A percentile compares a stretch with the other conserved stretches of the same genome.
Evolutionary conservation across 805 yeast species (phyloP).

Genomic region (Blastobotrys mokoenaii): DNA sequence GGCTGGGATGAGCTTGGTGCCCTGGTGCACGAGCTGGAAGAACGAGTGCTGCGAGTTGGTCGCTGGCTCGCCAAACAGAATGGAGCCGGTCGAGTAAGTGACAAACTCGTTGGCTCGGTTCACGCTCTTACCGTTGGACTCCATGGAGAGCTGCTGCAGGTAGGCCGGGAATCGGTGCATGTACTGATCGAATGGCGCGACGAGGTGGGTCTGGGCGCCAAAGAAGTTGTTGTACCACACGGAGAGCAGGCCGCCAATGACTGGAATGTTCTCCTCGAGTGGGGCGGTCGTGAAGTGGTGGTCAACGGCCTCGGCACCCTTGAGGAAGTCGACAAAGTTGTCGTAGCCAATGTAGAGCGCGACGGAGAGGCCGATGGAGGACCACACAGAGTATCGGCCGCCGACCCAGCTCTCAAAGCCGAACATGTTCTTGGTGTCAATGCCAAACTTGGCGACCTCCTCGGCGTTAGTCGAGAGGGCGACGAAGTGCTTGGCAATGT

Average conservation of each 20-base stretch:
- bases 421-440: conserved; percentile 96
- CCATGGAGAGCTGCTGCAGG: conserved; percentile 97
- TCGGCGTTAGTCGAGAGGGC: conserved; percentile 90
- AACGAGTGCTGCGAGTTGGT: conserved; percentile 98
- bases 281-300: conserved; percentile 80
- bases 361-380: conserved; percentile 94
- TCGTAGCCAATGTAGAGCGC: conserved; percentile 94
- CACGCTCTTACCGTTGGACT: conserved; percentile 97
- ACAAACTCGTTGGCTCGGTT: conserved; percentile 87
- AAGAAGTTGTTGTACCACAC: conserved; percentile 99
- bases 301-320: conserved; percentile 98
- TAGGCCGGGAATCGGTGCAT: conserved; percentile 99
- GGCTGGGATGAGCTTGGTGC: conserved; percentile 93
- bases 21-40: conserved; percentile 99
- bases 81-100: conserved; percentile 91
- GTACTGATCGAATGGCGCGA: conserved; percentile 98
- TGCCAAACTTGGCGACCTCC: conserved; percentile 92
- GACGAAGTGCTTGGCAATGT: conserved; percentile 94
- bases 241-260: conserved; percentile 83
- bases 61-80: conserved; percentile 96
- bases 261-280: conserved; percentile 84
- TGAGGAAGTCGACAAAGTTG: conserved; percentile 82
- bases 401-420: conserved; percentile 99
- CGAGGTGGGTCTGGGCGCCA: conserved; percentile 96
- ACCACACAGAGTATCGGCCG: conserved; percentile 99